Base-by-base conservation (phyloP, 1,284 basidiomycete species). In the Caloboletus firmus region DNA sequence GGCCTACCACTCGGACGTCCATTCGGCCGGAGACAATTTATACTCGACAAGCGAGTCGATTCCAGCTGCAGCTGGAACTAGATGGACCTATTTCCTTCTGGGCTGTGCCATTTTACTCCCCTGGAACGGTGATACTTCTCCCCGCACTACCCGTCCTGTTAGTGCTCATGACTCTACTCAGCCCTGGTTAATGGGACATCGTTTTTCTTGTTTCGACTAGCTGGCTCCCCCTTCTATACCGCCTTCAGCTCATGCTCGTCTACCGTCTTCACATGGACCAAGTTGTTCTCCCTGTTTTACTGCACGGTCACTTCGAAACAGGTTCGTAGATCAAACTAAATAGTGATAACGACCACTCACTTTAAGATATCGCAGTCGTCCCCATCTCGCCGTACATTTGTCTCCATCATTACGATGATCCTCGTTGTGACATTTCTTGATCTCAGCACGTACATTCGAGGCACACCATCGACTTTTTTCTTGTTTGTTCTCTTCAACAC, bases 151-250 rank as follows among this genome's bases (percentile, higher is more conserved):
- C 6, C 11, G 13, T 20, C 18, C 20, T 18, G 10, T 30, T 15
- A 12, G 26, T 28, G 37, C 26, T 52, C 28, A 49, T 31, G 39
- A 46, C 30, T 22, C 13, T 22, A 5, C 52, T 13, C n/a, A 91
- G 89, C 80, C 1, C 74, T 90, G 66, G 89, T 89, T 26, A 91
- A 86, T 4, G 87, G 86, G 0, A 85, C 80, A 31, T 86, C 89
- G 0, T 91, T 83, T 70, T 91, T 91, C 67, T 65, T 87, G 36
- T 80, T 84, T 9, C 76, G 85, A 42, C 65, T 91, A 26, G 73
- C 74, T 12, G 77, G 75, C 37, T 84, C 86, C 0, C 67, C 82
- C 3, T 58, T 86, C 26, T 74, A 76, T 58, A 70, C 76, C 43
- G 76, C 83, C 7, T 91, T 91, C 64, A 77, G 78, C 51, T 91